These are phyloP conservation scores for Seiridium unicorne DNA, from an alignment of 2,329 filamentous ascomycete genomes.

Conservation along the genomic window DNA sequence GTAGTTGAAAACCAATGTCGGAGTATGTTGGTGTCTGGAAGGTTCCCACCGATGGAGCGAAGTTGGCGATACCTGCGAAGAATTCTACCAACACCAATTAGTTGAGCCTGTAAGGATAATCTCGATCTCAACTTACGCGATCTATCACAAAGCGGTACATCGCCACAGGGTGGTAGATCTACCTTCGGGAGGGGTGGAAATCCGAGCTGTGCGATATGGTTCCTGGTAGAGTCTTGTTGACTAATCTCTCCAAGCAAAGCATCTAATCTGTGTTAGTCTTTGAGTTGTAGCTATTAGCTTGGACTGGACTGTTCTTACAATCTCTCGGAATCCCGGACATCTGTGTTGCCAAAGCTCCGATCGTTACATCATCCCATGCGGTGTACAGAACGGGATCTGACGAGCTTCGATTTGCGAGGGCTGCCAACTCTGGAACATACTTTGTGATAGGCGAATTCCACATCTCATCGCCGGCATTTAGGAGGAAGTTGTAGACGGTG, in stretches of 20 bases:
- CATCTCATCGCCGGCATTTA: constrained; percentile 23
- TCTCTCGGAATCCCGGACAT: constrained; percentile 27
- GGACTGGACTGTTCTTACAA: constrained; percentile 16
- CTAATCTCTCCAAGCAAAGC: constrained; percentile 26
- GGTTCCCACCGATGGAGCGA: constrained; percentile 24
- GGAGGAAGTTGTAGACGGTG: constrained; percentile 33
- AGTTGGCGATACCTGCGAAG: constrained; percentile 22
- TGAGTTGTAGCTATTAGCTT: background rate
- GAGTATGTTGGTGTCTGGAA: constrained; percentile 25
- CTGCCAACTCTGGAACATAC: constrained; percentile 24
- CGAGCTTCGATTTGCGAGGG: constrained; percentile 14
- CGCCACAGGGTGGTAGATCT: constrained; percentile 23
- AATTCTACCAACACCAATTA: constrained; percentile 18
- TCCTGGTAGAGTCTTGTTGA: constrained; percentile 18
- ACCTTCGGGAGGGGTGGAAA: constrained; percentile 25
- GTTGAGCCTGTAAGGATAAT: constrained; percentile 5
- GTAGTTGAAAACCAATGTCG: constrained; percentile 26
- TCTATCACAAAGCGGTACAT: constrained; percentile 23
- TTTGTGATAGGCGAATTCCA: constrained; percentile 29
- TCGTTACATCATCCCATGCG: constrained; percentile 29
- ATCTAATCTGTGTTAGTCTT: constrained; percentile 12
- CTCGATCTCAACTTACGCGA: constrained; percentile 18
- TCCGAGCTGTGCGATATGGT: constrained; percentile 22
- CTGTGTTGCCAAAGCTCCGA: constrained; percentile 14
- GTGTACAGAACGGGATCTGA: constrained; percentile 16